These are phyloP conservation scores for Grosmannia clavigera DNA, from an alignment of 2,329 filamentous ascomycete species.

Conservation along the genomic window DNA sequence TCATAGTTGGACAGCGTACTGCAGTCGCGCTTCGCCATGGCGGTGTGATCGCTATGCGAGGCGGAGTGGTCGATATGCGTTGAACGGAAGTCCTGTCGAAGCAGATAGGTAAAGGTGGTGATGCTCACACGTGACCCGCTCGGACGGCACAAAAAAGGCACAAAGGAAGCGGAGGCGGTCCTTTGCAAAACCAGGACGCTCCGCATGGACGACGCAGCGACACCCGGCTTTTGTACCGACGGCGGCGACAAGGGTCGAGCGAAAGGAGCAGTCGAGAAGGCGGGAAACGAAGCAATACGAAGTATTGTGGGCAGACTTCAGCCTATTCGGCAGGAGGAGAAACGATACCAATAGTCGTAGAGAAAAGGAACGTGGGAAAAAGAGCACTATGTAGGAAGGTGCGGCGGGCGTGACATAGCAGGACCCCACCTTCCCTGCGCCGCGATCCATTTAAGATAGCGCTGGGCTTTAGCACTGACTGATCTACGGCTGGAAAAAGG, in stretches of 20 bases:
- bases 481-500: background rate
- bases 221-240: background rate
- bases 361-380: background rate
- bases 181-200: background rate
- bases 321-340: background rate
- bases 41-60: background rate
- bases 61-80: background rate
- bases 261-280: background rate
- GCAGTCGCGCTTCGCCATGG: conserved; percentile 49
- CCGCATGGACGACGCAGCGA: background rate
- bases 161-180: background rate
- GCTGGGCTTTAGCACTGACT: background rate
- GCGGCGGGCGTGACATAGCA: background rate
- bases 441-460: background rate
- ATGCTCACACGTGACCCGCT: background rate
- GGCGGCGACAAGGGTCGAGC: background rate
- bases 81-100: background rate
- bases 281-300: background rate
- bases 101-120: background rate
- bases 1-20: conserved; percentile 90
- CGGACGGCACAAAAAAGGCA: background rate
- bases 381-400: background rate
- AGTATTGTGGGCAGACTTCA: background rate
- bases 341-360: background rate
- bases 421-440: background rate